Conservation (phyloP, 2,329 filamentous ascomycete species). For the Purpureocillium takamizusanense region DNA sequence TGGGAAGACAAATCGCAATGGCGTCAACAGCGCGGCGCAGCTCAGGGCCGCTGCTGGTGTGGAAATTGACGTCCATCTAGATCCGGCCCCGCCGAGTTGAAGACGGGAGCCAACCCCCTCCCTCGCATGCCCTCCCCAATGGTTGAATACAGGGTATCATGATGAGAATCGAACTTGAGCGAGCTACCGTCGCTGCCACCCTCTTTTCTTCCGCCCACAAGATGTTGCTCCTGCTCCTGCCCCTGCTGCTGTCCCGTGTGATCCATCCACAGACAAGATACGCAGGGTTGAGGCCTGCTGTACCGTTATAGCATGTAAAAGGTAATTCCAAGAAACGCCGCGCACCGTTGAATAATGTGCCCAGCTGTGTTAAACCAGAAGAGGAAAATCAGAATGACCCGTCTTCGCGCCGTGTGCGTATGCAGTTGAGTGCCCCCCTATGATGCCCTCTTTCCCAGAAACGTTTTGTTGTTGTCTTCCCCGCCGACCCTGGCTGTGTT, state of each 20-base stretch:
- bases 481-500: background rate
- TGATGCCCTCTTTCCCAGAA: too few relatives aligned
- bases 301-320: too few relatives aligned
- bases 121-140: slow-evolving; percentile 7
- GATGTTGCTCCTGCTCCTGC: too few relatives aligned
- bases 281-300: slow-evolving; percentile 22
- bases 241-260: background rate
- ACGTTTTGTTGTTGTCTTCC: too few relatives aligned
- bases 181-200: too few relatives aligned
- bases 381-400: background rate
- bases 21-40: too few relatives aligned
- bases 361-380: background rate
- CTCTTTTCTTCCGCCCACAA: too few relatives aligned
- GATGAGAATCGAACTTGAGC: slow-evolving; percentile 6
- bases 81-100: slow-evolving; percentile 3
- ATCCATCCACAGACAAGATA: slow-evolving; percentile 5
- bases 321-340: slow-evolving; percentile 9
- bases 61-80: background rate
- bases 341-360: slow-evolving; percentile 15
- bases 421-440: slow-evolving; percentile 23
- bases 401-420: slow-evolving; percentile 13
- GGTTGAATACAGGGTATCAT: slow-evolving; percentile 28
- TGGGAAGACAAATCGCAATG: too few relatives aligned
- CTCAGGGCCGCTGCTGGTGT: too few relatives aligned
- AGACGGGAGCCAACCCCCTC: background rate